phyloP scores from a whole-genome alignment of 176 grass and related monocot genomes.

The Musa itinerans region DNA sequence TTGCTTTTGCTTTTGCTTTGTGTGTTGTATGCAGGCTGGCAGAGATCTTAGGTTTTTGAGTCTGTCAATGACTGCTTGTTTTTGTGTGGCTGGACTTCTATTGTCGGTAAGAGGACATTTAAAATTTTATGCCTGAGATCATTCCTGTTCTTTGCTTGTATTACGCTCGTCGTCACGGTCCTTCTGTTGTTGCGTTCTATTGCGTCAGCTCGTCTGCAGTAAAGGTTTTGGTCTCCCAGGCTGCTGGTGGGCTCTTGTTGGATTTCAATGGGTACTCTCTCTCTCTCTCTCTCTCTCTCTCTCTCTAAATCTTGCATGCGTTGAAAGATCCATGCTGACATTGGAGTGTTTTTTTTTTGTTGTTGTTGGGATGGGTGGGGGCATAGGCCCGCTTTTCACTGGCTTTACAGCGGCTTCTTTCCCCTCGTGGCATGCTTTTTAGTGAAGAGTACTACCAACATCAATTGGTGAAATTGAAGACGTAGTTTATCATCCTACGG shows the following conservation, averaged over 20 bases:
- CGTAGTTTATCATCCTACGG: slow-evolving; percentile 10
- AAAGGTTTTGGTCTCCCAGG: slow-evolving; percentile 47
- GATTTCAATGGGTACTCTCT: slow-evolving; percentile 87
- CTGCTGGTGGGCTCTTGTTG: slow-evolving; percentile 86
- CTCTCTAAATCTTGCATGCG: not conserved
- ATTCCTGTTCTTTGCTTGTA: not conserved
- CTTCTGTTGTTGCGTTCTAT: too few species aligned
- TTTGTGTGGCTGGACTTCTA: slow-evolving; percentile 53
- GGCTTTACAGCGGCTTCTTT: slow-evolving; percentile 60
- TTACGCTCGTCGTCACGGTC: too few species aligned
- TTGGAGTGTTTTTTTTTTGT: slow-evolving; percentile 2
- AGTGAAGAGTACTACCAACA: slow-evolving; percentile 55
- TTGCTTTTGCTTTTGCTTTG: not conserved
- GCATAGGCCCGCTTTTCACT: slow-evolving; percentile 60
- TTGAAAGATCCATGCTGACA: not conserved
- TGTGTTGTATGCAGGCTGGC: slow-evolving; percentile 53
- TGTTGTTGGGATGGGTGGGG: too few species aligned
- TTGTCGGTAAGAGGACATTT: slow-evolving; percentile 42
- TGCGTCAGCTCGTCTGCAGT: slow-evolving; percentile 33
- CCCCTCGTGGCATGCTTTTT: slow-evolving; percentile 54
- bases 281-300: slow-evolving; percentile 9
- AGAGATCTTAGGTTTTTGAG: slow-evolving; percentile 89
- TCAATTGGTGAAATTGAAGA: slow-evolving; percentile 40
- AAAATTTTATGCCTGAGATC: not conserved
- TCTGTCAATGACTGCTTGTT: slow-evolving; percentile 79